Conservation (phyloP, 768 basidiomycete genomes). For the Rhodocollybia butyracea region DNA sequence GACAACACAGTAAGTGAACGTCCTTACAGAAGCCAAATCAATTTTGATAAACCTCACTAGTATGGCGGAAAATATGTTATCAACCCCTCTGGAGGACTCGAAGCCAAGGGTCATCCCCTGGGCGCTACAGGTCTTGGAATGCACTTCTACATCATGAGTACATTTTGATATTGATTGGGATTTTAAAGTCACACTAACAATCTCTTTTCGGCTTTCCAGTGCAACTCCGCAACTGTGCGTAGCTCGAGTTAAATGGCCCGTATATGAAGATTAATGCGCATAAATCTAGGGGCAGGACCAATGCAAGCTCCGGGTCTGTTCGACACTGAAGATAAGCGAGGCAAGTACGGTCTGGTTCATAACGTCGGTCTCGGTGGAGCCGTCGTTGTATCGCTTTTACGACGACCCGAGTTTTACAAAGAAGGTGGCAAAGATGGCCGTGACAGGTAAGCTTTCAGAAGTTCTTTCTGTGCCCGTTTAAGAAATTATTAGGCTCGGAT, state of each 20-base stretch:
- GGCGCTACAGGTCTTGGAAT: slow-evolving; percentile 82
- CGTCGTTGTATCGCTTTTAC: slow-evolving; percentile 71
- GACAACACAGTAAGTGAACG: slow-evolving; percentile 69
- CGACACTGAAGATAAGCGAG: slow-evolving; percentile 55
- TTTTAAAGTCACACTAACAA: slow-evolving; percentile 1
- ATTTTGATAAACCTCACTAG: slow-evolving; percentile 32
- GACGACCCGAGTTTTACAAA: slow-evolving; percentile 74
- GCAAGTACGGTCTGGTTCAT: slow-evolving; percentile 79
- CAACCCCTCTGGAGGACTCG: slow-evolving; percentile 82
- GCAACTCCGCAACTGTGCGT: slow-evolving; percentile 69
- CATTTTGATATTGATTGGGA: slow-evolving; percentile 17
- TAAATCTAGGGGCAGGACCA: slow-evolving; percentile 73
- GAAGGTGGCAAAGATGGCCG: slow-evolving; percentile 66
- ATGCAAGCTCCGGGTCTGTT: slow-evolving; percentile 80
- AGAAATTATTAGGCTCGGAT: slow-evolving; percentile 64
- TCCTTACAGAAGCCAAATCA: background rate
- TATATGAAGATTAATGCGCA: background rate
- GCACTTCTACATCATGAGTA: slow-evolving; percentile 85
- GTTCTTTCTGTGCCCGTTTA: too few species aligned
- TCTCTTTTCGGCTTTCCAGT: slow-evolving; percentile 34
- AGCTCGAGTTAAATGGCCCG: background rate
- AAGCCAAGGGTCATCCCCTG: slow-evolving; percentile 87
- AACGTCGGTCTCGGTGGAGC: slow-evolving; percentile 84
- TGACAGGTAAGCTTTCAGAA: slow-evolving; percentile 42
- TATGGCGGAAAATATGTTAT: slow-evolving; percentile 84